Conservation (phyloP, 1,284 basidiomycete species). For the Meripilus lineatus region DNA sequence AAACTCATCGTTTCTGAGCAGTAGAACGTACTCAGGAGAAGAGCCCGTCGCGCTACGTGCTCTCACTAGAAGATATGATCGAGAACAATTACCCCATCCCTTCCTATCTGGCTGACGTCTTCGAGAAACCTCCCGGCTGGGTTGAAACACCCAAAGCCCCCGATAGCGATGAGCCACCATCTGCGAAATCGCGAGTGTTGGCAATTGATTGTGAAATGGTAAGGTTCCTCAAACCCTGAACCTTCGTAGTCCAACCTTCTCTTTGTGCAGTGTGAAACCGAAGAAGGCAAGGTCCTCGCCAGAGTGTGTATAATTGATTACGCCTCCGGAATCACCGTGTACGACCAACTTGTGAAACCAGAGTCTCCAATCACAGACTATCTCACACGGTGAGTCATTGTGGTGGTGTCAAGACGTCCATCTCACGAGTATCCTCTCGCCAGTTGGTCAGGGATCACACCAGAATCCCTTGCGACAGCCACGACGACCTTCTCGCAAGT, state of each 20-base stretch:
- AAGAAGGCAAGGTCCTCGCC: constrained; percentile 84
- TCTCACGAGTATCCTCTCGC: background rate
- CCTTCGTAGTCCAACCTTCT: constrained; percentile 1
- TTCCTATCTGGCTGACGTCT: constrained; percentile 69
- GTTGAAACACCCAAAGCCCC: constrained; percentile 65
- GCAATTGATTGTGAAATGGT: constrained; percentile 96
- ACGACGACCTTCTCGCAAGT: constrained; percentile 76
- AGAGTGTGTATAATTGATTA: constrained; percentile 82
- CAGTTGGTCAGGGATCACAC: constrained; percentile 90
- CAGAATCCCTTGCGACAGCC: constrained; percentile 57
- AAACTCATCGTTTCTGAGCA: constrained; percentile 19
- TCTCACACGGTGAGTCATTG: constrained; percentile 69
- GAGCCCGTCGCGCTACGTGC: constrained; percentile 65
- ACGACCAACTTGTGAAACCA: constrained; percentile 86
- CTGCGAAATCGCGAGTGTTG: constrained; percentile 39
- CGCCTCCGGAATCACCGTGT: constrained; percentile 63
- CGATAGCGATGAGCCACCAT: constrained; percentile 18
- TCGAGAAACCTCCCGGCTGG: constrained; percentile 59
- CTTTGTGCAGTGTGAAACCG: constrained; percentile 66
- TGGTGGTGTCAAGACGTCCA: background rate
- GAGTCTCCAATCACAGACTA: constrained; percentile 80
- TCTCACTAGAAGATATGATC: constrained; percentile 80
- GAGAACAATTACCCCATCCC: constrained; percentile 89
- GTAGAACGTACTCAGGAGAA: constrained; percentile 56
- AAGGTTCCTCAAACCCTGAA: constrained; percentile 20